Conservation (phyloP, 2,329 filamentous ascomycete species). For the Pestalotiopsis sp. region DNA sequence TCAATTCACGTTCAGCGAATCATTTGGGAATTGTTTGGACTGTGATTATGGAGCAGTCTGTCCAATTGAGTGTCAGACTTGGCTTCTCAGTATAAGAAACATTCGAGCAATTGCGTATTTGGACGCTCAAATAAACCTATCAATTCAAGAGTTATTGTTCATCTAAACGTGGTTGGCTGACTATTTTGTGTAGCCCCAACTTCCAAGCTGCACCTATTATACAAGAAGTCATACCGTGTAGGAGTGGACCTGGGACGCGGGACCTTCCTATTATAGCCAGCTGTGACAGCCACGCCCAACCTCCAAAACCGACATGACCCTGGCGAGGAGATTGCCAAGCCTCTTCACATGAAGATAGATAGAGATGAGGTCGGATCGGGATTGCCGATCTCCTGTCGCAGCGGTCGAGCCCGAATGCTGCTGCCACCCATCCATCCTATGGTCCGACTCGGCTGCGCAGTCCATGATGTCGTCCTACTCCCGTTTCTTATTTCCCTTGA, state of each 20-base stretch:
- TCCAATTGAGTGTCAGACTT: neutral
- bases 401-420: neutral
- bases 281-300: neutral
- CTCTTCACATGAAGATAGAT: neutral
- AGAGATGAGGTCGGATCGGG: neutral
- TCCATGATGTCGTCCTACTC: neutral
- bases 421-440: neutral
- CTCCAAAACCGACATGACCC: neutral
- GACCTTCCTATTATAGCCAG: conserved; percentile 6
- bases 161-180: neutral
- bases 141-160: neutral
- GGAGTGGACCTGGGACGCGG: neutral
- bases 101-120: neutral
- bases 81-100: neutral
- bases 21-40: neutral
- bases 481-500: neutral
- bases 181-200: neutral
- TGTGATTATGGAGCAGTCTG: neutral
- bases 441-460: neutral
- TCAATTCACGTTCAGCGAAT: neutral
- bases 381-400: conserved; percentile 3
- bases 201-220: neutral
- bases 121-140: neutral
- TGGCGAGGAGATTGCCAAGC: neutral
- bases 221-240: neutral